These are phyloP conservation scores for Magnusiomyces suaveolens DNA, from an alignment of 1,139 yeast species.

Conservation along the genomic window DNA sequence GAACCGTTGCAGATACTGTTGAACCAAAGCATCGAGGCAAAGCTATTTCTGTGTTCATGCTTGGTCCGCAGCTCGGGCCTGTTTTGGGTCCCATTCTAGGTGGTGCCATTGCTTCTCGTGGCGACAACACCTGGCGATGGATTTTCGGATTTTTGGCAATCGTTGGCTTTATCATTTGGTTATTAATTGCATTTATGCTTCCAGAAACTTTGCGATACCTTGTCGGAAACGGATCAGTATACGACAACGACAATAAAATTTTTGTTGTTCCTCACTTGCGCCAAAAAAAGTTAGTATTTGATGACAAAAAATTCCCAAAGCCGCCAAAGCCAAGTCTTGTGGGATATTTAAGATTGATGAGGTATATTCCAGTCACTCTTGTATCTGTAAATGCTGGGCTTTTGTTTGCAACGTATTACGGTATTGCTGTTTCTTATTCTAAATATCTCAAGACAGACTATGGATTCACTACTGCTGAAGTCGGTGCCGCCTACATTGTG, in stretches of 20 bases:
- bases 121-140: slow-evolving; percentile 72
- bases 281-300: slow-evolving; percentile 29
- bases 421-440: slow-evolving; percentile 44
- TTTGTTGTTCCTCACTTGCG: slow-evolving; percentile 28
- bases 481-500: slow-evolving; percentile 44
- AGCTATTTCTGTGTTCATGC: slow-evolving; percentile 72
- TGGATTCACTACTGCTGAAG: slow-evolving; percentile 32
- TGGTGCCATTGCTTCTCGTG: slow-evolving; percentile 58
- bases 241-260: slow-evolving; percentile 21
- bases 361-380: slow-evolving; percentile 39
- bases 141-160: slow-evolving; percentile 52
- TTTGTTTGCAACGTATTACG: slow-evolving; percentile 48
- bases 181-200: slow-evolving; percentile 45
- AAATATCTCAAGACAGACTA: slow-evolving; percentile 36
- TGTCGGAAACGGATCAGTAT: slow-evolving; percentile 43
- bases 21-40: slow-evolving; percentile 60
- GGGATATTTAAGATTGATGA: slow-evolving; percentile 34
- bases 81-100: slow-evolving; percentile 73
- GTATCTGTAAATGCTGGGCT: slow-evolving; percentile 45
- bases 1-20: slow-evolving; percentile 69
- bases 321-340: slow-evolving; percentile 43
- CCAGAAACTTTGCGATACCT: slow-evolving; percentile 64
- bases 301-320: slow-evolving; percentile 31
- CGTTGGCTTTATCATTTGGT: slow-evolving; percentile 46
- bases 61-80: slow-evolving; percentile 80